Conservation (phyloP, 2,329 filamentous ascomycete species). For the Metarhizium brunneum region DNA sequence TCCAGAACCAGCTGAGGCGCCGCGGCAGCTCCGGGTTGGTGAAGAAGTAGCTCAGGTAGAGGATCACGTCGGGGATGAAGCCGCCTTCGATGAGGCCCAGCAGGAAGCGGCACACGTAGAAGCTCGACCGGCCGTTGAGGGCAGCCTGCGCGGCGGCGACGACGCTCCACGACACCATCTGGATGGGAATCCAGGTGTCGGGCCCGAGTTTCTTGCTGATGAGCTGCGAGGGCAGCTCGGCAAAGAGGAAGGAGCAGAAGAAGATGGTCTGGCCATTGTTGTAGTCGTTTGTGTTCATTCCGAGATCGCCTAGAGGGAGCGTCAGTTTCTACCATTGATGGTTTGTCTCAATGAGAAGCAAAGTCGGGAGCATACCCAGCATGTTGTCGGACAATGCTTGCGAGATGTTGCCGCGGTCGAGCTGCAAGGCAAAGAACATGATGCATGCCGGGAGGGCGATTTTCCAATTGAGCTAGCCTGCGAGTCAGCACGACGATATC, state of each 20-base stretch:
- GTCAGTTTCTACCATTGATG: too few relatives aligned
- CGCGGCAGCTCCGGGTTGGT: constrained; percentile 20
- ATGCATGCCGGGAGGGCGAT: constrained; percentile 31
- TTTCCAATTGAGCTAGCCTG: constrained; percentile 17
- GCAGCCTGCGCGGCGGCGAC: constrained; percentile 24
- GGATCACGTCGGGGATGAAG: constrained; percentile 42
- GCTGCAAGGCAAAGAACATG: constrained; percentile 43
- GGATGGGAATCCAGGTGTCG: constrained; percentile 38
- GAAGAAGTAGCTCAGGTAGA: constrained; percentile 24
- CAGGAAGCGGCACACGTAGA: constrained; percentile 21
- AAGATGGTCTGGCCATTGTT: constrained; percentile 42
- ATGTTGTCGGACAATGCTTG: constrained; percentile 26
- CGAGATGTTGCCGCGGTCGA: constrained; percentile 26
- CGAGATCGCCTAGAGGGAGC: constrained; percentile 2
- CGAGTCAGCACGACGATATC: not conserved
- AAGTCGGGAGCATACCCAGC: constrained; percentile 15
- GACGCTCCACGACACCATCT: constrained; percentile 28
- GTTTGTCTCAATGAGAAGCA: too few relatives aligned
- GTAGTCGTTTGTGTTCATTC: constrained; percentile 24
- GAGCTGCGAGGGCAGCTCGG: constrained; percentile 45
- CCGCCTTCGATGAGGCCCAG: constrained; percentile 46
- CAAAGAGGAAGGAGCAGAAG: constrained; percentile 36
- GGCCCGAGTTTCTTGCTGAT: constrained; percentile 41
- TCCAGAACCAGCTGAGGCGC: constrained; percentile 22
- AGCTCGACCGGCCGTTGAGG: constrained; percentile 17